Percentiles rank a stretch among this genome's conserved stretches.
These are phyloP conservation scores for Globisporangium nagaii DNA, from an alignment of 352 stramenopile genomes.

Conservation along the genomic window DNA sequence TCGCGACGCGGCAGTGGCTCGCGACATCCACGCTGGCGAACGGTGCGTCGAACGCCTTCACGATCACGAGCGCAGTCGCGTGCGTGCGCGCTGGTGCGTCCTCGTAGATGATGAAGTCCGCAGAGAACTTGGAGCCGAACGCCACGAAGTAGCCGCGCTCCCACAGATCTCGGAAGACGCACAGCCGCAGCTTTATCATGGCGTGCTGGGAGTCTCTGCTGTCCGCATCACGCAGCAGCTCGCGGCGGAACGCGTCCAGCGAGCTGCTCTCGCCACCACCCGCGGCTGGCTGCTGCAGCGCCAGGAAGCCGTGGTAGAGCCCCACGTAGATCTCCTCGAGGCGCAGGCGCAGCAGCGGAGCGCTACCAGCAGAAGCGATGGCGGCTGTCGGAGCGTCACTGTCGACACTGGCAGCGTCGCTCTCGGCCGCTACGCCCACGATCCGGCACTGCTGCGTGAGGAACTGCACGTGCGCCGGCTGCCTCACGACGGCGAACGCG, in stretches of 20 bases:
- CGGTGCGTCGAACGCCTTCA: slow-evolving; percentile 33
- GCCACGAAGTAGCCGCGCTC: slow-evolving; percentile 56
- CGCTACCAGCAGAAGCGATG: background rate
- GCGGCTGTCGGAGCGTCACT: background rate
- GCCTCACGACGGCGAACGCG: slow-evolving; percentile 3
- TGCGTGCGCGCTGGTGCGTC: slow-evolving; percentile 35
- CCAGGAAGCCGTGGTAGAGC: slow-evolving; percentile 4
- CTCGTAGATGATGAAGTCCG: slow-evolving; percentile 73
- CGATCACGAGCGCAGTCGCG: slow-evolving; percentile 44
- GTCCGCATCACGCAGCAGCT: background rate
- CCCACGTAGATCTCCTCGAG: slow-evolving; percentile 14
- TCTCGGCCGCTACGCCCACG: background rate
- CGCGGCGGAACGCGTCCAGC: background rate
- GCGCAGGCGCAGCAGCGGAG: slow-evolving; percentile 1
- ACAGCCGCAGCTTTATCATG: slow-evolving; percentile 18
- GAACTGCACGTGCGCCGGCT: background rate
- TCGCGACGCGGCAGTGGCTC: slow-evolving; percentile 58
- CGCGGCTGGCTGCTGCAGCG: background rate
- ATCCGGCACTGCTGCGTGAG: background rate
- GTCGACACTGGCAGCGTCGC: background rate
- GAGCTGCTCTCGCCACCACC: background rate
- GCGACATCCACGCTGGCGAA: slow-evolving; percentile 50
- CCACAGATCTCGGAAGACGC: slow-evolving; percentile 69
- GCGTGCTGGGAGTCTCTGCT: slow-evolving; percentile 9
- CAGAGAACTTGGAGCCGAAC: slow-evolving; percentile 78